Base-by-base conservation (phyloP, 768 basidiomycete species). In the Crucibulum laeve region DNA sequence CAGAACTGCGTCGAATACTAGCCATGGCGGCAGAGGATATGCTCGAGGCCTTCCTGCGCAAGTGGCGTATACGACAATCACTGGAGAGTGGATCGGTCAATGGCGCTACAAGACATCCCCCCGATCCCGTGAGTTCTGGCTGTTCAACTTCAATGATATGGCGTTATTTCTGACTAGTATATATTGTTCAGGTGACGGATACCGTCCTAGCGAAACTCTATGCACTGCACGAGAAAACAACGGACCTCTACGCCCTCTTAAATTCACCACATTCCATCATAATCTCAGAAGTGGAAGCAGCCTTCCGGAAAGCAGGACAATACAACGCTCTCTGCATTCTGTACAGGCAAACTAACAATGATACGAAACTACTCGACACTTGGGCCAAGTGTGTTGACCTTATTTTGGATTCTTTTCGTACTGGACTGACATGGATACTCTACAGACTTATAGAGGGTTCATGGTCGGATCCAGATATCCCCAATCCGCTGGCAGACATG, bases 161-260 rank as follows among this genome's bases (percentile, higher is more conserved):
- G n/a, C n/a, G n/a, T n/a, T n/a, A n/a, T n/a, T 37, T 37, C 8
- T 37, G 17, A 17, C 21, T 17, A 21, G 5, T 40, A 17, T 17
- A 32, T 23, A 22, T 8, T 22, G 10, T 11, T 40, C 19, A 90
- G 87, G 74, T 82, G 22, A 80, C 91, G n/a, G 89, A 91, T 58
- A 91, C 88, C 1, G 80, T 83, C 1, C 74, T 90, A 0, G 79
- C 75, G n/a, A 88, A 88, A 59, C 64, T 93, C 7, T 81, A 85
- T 25, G 80, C 83, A 1, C 70, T 76, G 42, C 64, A 68, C 11
- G 79, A 78, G 38, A 82, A 81, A 50, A 76, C 74, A 3, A 63
- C 75, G 13, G 84, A 87, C 25, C 69, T 91, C 4, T 71, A 79
- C 28, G 63, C 69, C 3, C 65, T 91, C 1, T 58, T 91, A 3